Base-by-base conservation (phyloP, 768 basidiomycete species). In the Aureoboletus auriporus region DNA sequence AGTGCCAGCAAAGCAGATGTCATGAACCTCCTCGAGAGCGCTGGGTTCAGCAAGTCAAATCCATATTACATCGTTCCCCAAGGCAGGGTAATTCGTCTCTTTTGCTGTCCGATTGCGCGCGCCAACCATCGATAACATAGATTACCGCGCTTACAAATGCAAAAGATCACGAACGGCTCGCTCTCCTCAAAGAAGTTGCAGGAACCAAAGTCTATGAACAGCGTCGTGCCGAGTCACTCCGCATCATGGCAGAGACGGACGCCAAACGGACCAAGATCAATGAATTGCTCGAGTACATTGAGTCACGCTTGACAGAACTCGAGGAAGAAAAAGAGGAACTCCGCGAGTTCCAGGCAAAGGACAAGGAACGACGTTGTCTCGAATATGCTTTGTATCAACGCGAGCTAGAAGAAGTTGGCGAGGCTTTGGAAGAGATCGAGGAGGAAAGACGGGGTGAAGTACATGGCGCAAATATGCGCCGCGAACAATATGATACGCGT, bases 61-160 rank as follows among this genome's bases (percentile, higher is more conserved):
- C 96, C 96, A 0, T 99, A 98, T 66, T 99, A 98, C 61, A 99
- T 99, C 56, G 95, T 98, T 0, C 96, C 96, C 2, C 96, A 99
- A 74, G 96, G 96, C 44, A 75, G 95, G 43, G 94, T 96, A 59
- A 68, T 84, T 78, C 13, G 9, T 31, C 27, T 13, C 9, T 3
- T 8, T 27, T 20, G 1, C 4, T 30, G 20, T 35, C n/a, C 9
- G 42, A 47, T 11, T 36, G 17, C 39, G 46, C 27, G 28, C 20
- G 42, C 54, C 62, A 45, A 63, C 14, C 26, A 9, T 13, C 40
- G 12, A 26, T 8, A 16, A 5, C 8, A 12, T 54, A 96, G 90
- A 97, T 99, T 53, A 98, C 95, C 0, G 84, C 90, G 17, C 74
- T 99, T 11, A 99, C 95, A 8, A 99, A 98, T 54, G 94, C 94